Percentiles rank a stretch among this genome's conserved stretches.
These are phyloP conservation scores for Hanseniaspora lindneri DNA, from an alignment of 805 yeast genomes.

Conservation along the genomic window DNA sequence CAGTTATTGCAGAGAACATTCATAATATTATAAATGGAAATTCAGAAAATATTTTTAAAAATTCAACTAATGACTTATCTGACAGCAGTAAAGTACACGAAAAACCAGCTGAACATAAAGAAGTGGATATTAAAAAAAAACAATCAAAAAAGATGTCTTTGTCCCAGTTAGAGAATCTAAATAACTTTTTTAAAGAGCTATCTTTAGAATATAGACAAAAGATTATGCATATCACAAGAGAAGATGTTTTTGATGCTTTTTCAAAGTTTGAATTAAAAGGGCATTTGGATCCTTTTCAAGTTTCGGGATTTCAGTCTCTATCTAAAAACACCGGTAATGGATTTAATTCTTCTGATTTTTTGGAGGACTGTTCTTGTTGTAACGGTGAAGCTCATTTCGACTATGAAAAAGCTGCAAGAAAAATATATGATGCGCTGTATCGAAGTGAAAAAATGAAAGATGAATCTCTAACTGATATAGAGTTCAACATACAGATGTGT, in stretches of 20 bases:
- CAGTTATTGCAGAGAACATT: neutral
- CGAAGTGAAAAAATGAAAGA: slow-evolving; percentile 14
- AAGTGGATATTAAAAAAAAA: neutral
- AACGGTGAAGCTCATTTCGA: slow-evolving; percentile 13
- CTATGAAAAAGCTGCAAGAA: slow-evolving; percentile 12
- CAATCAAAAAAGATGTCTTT: neutral
- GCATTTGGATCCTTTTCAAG: slow-evolving; percentile 9
- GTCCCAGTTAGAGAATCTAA: slow-evolving; percentile 5
- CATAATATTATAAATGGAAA: neutral
- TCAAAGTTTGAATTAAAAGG: slow-evolving; percentile 14
- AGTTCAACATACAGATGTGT: slow-evolving; percentile 11
- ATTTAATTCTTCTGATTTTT: neutral
- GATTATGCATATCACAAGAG: slow-evolving; percentile 12
- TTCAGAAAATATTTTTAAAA: neutral
- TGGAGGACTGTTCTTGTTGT: slow-evolving; percentile 11
- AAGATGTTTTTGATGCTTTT: slow-evolving; percentile 13
- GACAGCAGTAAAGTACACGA: neutral
- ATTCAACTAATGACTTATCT: neutral
- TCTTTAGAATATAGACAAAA: slow-evolving; percentile 11
- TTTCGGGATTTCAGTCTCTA: slow-evolving; percentile 5
- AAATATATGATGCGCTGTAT: slow-evolving; percentile 13
- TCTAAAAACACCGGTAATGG: slow-evolving; percentile 1
- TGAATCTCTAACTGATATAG: slow-evolving; percentile 10
- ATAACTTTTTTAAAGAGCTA: slow-evolving; percentile 6
- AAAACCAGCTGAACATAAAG: neutral